Evolutionary conservation across 2,329 filamentous ascomycete genomes (phyloP), one percentile per base, ranked within the genome.

Genomic region (Talaromyces marneffei): DNA sequence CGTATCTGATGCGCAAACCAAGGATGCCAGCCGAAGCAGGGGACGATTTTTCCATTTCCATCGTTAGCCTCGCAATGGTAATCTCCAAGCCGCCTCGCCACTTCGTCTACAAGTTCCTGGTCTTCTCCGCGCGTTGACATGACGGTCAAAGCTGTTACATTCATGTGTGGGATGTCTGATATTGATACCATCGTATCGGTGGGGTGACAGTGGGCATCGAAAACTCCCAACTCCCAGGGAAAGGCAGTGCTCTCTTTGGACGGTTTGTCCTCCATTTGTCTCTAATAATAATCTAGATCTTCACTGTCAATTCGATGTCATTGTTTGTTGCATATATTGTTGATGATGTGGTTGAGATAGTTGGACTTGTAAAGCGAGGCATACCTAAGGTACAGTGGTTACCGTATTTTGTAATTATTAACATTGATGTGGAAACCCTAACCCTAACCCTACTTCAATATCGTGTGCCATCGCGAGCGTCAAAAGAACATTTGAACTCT

Each of bases 1-100:
- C 80, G 79, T 68, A 87, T 81, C 63, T 85, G 83, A 68, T 88
- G 80, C 0, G 85, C 84, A 69, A 87, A 87, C 85, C 85, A 88
- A 0, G 85, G 85, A 71, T 88, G 85, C 85, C 85, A 88, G 39
- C 85, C 85, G 69, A 87, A 88, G 56, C 82, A 83, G 0, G 85
- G 85, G 0, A 87, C 67, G 27, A 87, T 57, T 35, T 57, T 60
- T n/a, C 50, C 35, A 7, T 39, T 53, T 1, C 37, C 25, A 12
- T 10, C 5, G 25, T 31, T 55, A 8, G 35, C 16, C 4, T 16
- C 46, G 18, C 37, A 20, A 31, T 46, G 2, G 10, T 56, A 55
- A 4, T 18, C n/a, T 25, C 63, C 61, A 23, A 65, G 50, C n/a
- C 16, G 44, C 18, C 18, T 56, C 4, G 84, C 83, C 23, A 79